Base-by-base conservation (phyloP, 2,329 filamentous ascomycete species). In the Ceratocystis harringtonii region DNA sequence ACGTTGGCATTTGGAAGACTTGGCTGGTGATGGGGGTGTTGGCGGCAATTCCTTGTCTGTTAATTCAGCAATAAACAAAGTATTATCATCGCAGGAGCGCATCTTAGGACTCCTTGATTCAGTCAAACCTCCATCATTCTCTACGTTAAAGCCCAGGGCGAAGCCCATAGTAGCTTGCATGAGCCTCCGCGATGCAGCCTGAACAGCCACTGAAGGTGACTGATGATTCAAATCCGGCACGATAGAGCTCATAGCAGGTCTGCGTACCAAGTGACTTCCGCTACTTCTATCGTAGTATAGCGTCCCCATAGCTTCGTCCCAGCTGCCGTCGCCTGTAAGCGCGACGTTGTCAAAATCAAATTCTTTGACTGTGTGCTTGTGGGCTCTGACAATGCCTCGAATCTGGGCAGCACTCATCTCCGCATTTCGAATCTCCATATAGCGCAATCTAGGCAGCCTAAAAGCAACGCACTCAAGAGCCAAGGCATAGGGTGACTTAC, bases 231-330 rank as follows among this genome's bases (percentile, higher is more conserved):
- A 32, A 64, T 50, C 8, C n/a, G 28, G 30, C 25, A 63, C 62
- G 12, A 25, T 58, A n/a, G 44, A 43, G 28, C 65, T 44, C 17
- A 65, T 8, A 41, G 44, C 45, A 5, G 64, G 61, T 32, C 65
- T 57, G 22, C 64, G 73, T 10, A 76, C 76, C 78, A 78, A 80
- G 68, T 75, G 74, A 64, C 72, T 72, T 48, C 69, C 74, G 68
- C 61, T 57, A 36, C 55, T 60, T 19, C 64, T 58, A 5, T 30
- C 36, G 71, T 78, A 71, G 71, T 81, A 84, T 66, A 95, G 76
- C 1, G 88, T 87, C 48, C 84, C 83, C n/a, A 95, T 80, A 0
- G 89, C 90, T 36, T 91, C 86, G 67, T 94, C 87, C 90, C 90
- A 95, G 66, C 79, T 86, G 32, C 88, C 90, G 43, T 78, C 78